A percentile compares a stretch with the other conserved stretches of the same genome.
Evolutionary conservation across 768 basidiomycete genomes (phyloP).

Genomic region (Cubamyces sp.): DNA sequence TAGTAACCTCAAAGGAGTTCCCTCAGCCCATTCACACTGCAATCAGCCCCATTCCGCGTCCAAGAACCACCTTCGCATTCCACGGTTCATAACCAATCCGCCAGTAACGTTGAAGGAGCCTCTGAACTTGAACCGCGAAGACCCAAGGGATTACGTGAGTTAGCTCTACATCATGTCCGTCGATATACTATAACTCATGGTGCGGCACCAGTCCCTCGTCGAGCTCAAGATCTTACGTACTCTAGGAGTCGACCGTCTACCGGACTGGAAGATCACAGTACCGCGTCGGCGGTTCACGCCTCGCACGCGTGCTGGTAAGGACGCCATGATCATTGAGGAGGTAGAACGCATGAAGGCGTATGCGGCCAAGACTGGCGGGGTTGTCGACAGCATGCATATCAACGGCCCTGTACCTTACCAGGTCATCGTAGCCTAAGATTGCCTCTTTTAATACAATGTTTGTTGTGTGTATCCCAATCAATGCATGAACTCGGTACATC

Average conservation of each 20-base stretch:
- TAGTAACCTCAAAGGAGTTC: not conserved
- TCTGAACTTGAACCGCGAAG: constrained; percentile 37
- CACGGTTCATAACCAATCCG: constrained; percentile 44
- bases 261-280: constrained; percentile 31
- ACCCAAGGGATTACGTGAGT: constrained; percentile 35
- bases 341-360: constrained; percentile 33
- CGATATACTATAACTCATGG: too few species aligned
- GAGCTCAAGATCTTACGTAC: constrained; percentile 40
- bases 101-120: constrained; percentile 40
- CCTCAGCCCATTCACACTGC: not conserved
- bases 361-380: constrained; percentile 29
- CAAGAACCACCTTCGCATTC: constrained; percentile 39
- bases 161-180: too few species aligned
- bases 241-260: constrained; percentile 33
- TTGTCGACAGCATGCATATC: constrained; percentile 35
- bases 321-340: constrained; percentile 32
- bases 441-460: not conserved
- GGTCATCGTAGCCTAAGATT: constrained; percentile 15
- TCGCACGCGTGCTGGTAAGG: constrained; percentile 31
- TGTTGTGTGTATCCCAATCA: too few species aligned
- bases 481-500: too few species aligned
- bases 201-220: constrained; percentile 32
- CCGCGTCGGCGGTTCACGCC: constrained; percentile 31
- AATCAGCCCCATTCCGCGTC: constrained; percentile 39
- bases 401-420: constrained; percentile 33